Evolutionary conservation across 345 rosid genomes (phyloP), one percentile per base, ranked within the genome.

Genomic region (Pugionium dolabratum): DNA sequence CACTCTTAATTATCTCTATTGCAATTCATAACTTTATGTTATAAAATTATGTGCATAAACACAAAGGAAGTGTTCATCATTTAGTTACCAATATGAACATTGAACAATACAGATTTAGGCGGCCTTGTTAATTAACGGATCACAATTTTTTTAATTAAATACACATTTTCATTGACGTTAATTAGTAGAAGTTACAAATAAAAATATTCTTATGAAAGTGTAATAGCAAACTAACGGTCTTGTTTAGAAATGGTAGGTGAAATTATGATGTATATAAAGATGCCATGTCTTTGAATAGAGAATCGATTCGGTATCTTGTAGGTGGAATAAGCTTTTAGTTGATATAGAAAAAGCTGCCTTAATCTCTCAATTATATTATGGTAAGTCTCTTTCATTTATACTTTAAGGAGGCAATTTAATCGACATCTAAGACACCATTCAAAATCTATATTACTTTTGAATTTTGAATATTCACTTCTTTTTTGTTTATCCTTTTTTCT

Each of bases 371-470:
- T 74, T 74, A 67, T 29, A 54, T 74, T 56, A 54, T 67, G 78
- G 69, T 61, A 62, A 67, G 78, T 68, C 74, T 55, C 69, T 74
- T 74, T 74, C 78, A 74, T 54, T 62, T 74, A 54, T 74, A 48
- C 73, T 74, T 74, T 74, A 74, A 62, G 77, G 73, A 62, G 69
- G 78, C 78, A 74, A 74, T 52, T 56, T 64, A 74, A 74, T 67
- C 64, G 65, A 67, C 73, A 62, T 62, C 69, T 72, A 18, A 60
- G 68, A 66, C 67, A 59, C 69, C 58, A 74, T 54, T 74, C 48
- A 54, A 74, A 74, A 74, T 74, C 64, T 55, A 62, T 43, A 34
- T 43, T 62, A 62, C 78, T 74, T 74, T 74, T 67, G 45, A 62
- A 67, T 74, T 74, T 67, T 74, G 74, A 68, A 74, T 68, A 74